Base-by-base conservation (phyloP, 345 rosid species). In the Anastatica hierochuntica region DNA sequence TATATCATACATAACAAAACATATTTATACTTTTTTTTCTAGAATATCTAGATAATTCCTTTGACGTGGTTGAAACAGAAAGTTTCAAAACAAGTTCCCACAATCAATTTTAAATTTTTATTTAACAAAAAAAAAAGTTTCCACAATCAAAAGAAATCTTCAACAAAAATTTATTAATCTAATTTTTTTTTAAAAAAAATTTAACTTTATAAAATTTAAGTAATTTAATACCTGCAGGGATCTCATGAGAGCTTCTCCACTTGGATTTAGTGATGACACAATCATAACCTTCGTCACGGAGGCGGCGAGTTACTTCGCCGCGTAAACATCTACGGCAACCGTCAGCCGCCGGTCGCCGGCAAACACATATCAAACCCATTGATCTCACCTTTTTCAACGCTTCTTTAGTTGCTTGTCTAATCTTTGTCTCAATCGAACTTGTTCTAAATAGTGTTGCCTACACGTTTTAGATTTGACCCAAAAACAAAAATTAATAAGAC, bases 381-480 rank as follows among this genome's bases (percentile, higher is more conserved):
- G 43, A 52, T 18, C 53, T 43, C 8, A 74, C 42, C 31, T 81
- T 83, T 62, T 53, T 76, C 30, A 83, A 44, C 18, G 75, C 78
- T 21, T 72, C 77, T 27, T 77, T 83, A 0, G 86, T 76, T 15
- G 86, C 77, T 72, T 67, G 86, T 16, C 96, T 74, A 34, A 85
- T 73, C 53, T 58, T 81, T 23, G 82, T 51, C 77, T 92, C 98
- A 21, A 68, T 42, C 20, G 94, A 70, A 48, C 73, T 83, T 1
- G 86, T 81, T 65, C 90, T 72, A 30, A 65, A 69, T 50, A 85
- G 58, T 19, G 94, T 79, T 41, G 73, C 85, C 98, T 92, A 67
- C 51, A 39, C 56, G 39, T 35, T 27, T 43, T 3, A 31, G 5
- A 48, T 47, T 55, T 31, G 21, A 34, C n/a, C 21, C 56, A 56